These are phyloP conservation scores for Coemansia sp. DNA, from an alignment of 192 early-diverging fungal genomes.

Conservation along the genomic window DNA sequence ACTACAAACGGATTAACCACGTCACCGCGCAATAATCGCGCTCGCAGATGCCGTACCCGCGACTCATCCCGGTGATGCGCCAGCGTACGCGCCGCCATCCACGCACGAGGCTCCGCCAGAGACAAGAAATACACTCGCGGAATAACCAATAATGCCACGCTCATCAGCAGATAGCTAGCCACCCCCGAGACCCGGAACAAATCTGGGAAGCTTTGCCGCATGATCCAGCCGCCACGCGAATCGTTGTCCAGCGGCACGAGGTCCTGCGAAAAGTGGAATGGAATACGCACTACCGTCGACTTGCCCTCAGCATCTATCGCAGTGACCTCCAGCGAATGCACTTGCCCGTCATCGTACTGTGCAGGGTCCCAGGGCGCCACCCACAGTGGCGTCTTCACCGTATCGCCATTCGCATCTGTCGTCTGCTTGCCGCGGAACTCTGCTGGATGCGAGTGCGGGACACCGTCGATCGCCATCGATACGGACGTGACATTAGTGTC, in stretches of 20 bases:
- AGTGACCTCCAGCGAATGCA: constrained; percentile 66
- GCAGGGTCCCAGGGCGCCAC: constrained; percentile 70
- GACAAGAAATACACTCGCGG: constrained; percentile 19
- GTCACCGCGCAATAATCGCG: constrained; percentile 12
- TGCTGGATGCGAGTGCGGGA: constrained; percentile 45
- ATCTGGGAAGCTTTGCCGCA: constrained; percentile 61
- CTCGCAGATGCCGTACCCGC: constrained; percentile 8
- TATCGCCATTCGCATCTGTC: constrained; percentile 8
- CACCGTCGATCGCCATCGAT: constrained; percentile 59
- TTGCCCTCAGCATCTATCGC: constrained; percentile 63
- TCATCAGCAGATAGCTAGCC: constrained; percentile 49
- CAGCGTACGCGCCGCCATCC: constrained; percentile 16
- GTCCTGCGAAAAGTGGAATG: constrained; percentile 74
- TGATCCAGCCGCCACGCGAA: constrained; percentile 74
- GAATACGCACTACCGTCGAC: constrained; percentile 43
- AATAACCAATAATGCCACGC: constrained; percentile 39
- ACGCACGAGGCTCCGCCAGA: constrained; percentile 8
- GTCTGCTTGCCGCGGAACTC: constrained; percentile 55
- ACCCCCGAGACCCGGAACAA: constrained; percentile 53
- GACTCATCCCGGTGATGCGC: constrained; percentile 37
- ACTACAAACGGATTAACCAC: constrained; percentile 4
- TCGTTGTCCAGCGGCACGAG: constrained; percentile 61
- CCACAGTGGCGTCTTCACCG: constrained; percentile 71
- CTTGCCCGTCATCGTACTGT: constrained; percentile 65
- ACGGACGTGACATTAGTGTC: constrained; percentile 44